Base-by-base conservation (phyloP, 805 yeast species). In the Metschnikowia chrysomelidarum region DNA sequence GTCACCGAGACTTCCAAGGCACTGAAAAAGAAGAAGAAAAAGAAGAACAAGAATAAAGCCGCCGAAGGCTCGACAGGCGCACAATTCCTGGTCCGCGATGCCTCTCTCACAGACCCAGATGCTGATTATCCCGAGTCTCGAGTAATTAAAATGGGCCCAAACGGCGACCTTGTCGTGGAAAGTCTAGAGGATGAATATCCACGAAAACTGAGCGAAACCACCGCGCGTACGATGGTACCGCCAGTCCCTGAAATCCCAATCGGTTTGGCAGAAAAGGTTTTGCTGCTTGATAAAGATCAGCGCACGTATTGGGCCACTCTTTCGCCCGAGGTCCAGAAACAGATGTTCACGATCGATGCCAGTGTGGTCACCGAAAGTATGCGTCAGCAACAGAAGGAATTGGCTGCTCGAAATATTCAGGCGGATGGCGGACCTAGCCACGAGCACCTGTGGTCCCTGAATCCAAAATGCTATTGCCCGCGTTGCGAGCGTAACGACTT, bases 131-230 rank as follows among this genome's bases (percentile, higher is more conserved):
- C 93, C 2, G 70, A 75, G 10, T 80, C 88, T 7, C 59, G 93
- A 38, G 78, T 83, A 4, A 78, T 83, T 29, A 81, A 76, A 46
- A 79, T 80, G 47, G 83, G 76, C 3, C 73, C 80, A 4, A 82
- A 84, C 54, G 94, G 94, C 6, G 86, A 82, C 47, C 83, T 85
- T 4, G 74, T 84, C 31, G 87, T 86, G 16, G 82, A 83, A 48
- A 70, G 75, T 33, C 52, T 77, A 32, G 70, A 65, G 12, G 64
- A 61, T 26, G 56, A 53, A n/a, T 24, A 34, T 13, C 30, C 37
- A 3, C 38, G 36, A 4, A 36, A 41, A 12, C 8, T 5, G 22
- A 34, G 17, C 13, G 19, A 19, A 14, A 27, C 10, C 7, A 15
- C 14, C 15, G 10, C 12, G 19, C 14, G 19, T 9, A 36, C 16